Evolutionary conservation across 129 eudicot species (phyloP).

Genomic region (Solidago caesia): DNA sequence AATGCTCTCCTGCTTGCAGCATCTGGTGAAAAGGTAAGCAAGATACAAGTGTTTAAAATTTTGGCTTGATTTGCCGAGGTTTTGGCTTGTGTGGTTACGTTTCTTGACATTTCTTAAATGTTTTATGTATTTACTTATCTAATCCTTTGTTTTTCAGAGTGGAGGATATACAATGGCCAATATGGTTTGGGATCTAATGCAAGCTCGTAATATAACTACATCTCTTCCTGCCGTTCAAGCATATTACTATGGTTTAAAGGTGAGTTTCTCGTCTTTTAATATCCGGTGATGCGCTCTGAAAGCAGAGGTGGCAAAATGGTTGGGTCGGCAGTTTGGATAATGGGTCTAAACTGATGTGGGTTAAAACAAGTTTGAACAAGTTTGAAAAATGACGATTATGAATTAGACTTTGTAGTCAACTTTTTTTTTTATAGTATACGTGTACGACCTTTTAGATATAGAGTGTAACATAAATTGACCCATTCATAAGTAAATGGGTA

Average conservation of each 20-base stretch:
- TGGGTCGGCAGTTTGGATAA: neutral
- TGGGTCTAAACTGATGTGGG: neutral
- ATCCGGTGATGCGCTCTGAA: neutral
- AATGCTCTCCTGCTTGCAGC: slow-evolving; percentile 77
- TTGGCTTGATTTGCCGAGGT: neutral
- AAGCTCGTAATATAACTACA: slow-evolving; percentile 53
- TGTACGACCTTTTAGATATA: neutral
- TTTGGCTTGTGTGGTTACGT: slow-evolving; percentile 1
- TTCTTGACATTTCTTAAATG: neutral
- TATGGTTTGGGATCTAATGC: slow-evolving; percentile 87
- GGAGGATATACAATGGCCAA: slow-evolving; percentile 87
- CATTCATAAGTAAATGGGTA: neutral
- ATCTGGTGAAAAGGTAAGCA: slow-evolving; percentile 78
- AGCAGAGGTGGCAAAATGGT: slow-evolving; percentile 7
- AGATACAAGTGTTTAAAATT: neutral
- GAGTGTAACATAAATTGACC: neutral
- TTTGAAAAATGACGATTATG: no score
- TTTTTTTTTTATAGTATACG: neutral
- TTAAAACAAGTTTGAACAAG: neutral
- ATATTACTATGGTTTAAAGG: slow-evolving; percentile 76
- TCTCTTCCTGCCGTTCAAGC: slow-evolving; percentile 75
- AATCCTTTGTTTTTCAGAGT: slow-evolving; percentile 37
- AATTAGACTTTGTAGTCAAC: no score
- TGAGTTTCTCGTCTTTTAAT: slow-evolving; percentile 28
- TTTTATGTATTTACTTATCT: neutral